phyloP scores from a whole-genome alignment of 75 land plant genomes.

The Cupressus sempervirens region DNA sequence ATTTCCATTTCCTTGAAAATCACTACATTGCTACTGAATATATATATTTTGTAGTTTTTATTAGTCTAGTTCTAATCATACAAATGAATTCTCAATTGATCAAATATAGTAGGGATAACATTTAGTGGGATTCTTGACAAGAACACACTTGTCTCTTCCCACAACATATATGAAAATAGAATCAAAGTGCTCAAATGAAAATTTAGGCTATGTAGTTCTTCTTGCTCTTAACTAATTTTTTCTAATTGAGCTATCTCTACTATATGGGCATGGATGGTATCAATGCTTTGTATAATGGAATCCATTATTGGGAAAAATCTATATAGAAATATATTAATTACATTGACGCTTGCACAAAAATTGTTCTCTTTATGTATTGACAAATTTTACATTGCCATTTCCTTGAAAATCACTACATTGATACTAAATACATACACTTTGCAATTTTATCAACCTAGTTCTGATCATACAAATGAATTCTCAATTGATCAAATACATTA shows the following conservation, averaged over 20 bases:
- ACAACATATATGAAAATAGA: constrained; percentile 66
- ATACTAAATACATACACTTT: background rate
- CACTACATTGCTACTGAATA: too few species aligned
- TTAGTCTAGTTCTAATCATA: too few species aligned
- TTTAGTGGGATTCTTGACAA: constrained; percentile 65
- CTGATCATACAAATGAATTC: background rate
- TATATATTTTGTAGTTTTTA: too few species aligned
- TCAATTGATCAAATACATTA: background rate
- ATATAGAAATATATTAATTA: background rate
- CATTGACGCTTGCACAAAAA: background rate
- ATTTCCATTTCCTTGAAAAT: too few species aligned
- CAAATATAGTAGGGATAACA: too few species aligned
- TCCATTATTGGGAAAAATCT: too few species aligned
- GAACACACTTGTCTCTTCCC: constrained; percentile 68
- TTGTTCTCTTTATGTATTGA: background rate
- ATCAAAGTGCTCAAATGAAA: constrained; percentile 44
- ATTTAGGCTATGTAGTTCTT: too few species aligned
- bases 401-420: background rate
- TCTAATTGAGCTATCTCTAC: too few species aligned
- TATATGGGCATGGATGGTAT: too few species aligned
- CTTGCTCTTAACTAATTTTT: too few species aligned
- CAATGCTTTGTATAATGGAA: too few species aligned
- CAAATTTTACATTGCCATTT: constrained; percentile 6
- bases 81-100: too few species aligned
- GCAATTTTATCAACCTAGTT: background rate